Conservation (phyloP, 2,329 filamentous ascomycete species). For the Aspergillus versicolor region DNA sequence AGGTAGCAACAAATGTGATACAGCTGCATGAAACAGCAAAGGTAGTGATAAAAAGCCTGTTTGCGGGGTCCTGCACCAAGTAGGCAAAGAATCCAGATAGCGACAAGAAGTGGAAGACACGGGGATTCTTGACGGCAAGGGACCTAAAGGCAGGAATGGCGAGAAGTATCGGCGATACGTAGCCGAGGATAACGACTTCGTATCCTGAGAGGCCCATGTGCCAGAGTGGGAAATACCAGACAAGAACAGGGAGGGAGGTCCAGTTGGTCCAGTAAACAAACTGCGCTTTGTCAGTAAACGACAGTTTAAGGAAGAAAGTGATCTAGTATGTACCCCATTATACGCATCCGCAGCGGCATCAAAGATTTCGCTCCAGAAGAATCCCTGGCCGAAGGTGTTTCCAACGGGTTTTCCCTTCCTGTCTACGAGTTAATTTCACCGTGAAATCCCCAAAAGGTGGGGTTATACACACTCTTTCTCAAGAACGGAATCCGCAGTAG, state of each 20-base stretch:
- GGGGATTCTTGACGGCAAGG: conserved; percentile 66
- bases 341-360: conserved; percentile 88
- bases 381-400: conserved; percentile 67
- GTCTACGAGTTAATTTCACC: conserved; percentile 27
- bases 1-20: conserved; percentile 78
- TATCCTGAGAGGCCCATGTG: conserved; percentile 99
- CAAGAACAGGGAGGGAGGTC: conserved; percentile 80
- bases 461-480: conserved; percentile 70
- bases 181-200: conserved; percentile 83
- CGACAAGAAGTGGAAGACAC: conserved; percentile 72
- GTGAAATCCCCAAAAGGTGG: conserved; percentile 24
- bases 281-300: conserved; percentile 45
- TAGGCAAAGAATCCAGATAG: conserved; percentile 78
- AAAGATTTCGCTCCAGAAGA: conserved; percentile 71
- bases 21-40: conserved; percentile 79
- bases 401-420: conserved; percentile 75
- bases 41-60: conserved; percentile 76
- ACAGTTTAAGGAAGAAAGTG: not conserved
- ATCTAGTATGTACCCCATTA: conserved; percentile 66
- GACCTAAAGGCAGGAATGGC: conserved; percentile 68
- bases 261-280: conserved; percentile 96
- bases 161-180: conserved; percentile 77
- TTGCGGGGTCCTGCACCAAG: conserved; percentile 67
- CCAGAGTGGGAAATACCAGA: conserved; percentile 99
- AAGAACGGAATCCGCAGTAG: conserved; percentile 48